Percentiles rank a stretch among this genome's conserved stretches.
Evolutionary conservation across 352 stramenopile genomes (phyloP).

Genomic region (Globisporangium parvum): DNA sequence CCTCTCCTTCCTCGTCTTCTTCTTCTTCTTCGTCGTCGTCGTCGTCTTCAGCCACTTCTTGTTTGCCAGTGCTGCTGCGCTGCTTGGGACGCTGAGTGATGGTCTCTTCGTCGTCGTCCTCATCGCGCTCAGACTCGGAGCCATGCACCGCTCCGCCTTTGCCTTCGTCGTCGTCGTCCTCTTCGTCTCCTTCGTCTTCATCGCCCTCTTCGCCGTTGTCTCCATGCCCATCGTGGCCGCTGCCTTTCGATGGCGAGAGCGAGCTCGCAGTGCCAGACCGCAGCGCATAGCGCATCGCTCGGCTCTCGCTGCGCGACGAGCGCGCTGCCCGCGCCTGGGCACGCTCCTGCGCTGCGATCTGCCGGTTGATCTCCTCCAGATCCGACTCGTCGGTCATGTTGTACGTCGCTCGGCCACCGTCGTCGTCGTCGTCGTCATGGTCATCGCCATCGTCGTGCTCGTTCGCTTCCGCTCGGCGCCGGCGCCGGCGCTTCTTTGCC

Average conservation of each 20-base stretch:
- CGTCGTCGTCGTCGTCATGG: slow-evolving; percentile 22
- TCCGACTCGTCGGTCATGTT: slow-evolving; percentile 41
- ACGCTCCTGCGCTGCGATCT: slow-evolving; percentile 41
- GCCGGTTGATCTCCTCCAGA: slow-evolving; percentile 50
- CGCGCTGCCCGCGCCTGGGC: slow-evolving; percentile 20
- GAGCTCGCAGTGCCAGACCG: slow-evolving; percentile 39
- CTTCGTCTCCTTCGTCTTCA: slow-evolving; percentile 16
- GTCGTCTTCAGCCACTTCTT: slow-evolving; percentile 20
- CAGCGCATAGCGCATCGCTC: slow-evolving; percentile 51
- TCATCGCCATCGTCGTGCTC: slow-evolving; percentile 16
- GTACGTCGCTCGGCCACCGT: slow-evolving; percentile 17
- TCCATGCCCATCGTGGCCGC: slow-evolving; percentile 14
- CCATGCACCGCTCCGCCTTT: too few species aligned
- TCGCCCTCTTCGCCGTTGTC: slow-evolving; percentile 25
- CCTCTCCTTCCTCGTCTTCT: slow-evolving; percentile 1
- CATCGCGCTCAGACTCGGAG: slow-evolving; percentile 7
- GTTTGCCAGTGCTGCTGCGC: background rate
- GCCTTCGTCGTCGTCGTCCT: slow-evolving; percentile 15
- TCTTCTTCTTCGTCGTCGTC: slow-evolving; percentile 14
- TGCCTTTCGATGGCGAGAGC: slow-evolving; percentile 21
- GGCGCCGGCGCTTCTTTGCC: slow-evolving; percentile 6
- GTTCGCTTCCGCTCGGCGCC: slow-evolving; percentile 6
- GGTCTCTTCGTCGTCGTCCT: slow-evolving; percentile 22
- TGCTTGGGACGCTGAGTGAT: slow-evolving; percentile 6
- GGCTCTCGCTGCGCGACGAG: slow-evolving; percentile 13